Percentiles rank a stretch among this genome's conserved stretches.
These are phyloP conservation scores for Papiliotrema laurentii DNA, from an alignment of 1,284 basidiomycete species.

Conservation along the genomic window DNA sequence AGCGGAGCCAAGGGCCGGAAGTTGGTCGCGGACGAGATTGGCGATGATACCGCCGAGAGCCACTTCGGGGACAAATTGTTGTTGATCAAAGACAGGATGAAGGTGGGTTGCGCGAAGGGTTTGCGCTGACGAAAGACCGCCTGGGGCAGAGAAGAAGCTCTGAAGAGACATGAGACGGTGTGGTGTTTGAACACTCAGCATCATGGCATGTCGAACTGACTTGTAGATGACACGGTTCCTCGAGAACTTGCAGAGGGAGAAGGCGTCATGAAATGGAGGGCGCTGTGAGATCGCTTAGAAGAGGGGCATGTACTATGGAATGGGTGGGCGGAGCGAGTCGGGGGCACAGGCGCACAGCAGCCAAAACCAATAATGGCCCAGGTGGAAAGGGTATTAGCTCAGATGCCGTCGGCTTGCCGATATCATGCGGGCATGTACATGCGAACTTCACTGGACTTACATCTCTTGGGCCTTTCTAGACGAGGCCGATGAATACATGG, in stretches of 20 bases:
- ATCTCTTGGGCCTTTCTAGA: no score
- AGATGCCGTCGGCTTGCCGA: no score
- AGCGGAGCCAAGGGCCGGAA: constrained; percentile 51
- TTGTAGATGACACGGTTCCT: background rate
- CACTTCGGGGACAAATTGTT: constrained; percentile 88
- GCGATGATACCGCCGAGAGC: constrained; percentile 61
- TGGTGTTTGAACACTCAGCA: constrained; percentile 38
- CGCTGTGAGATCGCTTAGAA: no score
- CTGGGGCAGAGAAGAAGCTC: constrained; percentile 63
- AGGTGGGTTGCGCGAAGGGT: constrained; percentile 40
- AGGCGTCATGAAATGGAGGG: no score
- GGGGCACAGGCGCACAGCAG: no score
- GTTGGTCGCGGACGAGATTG: constrained; percentile 50
- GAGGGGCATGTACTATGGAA: no score
- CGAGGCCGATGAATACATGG: no score
- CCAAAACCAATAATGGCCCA: no score
- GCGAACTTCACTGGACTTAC: no score
- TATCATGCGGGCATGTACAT: no score
- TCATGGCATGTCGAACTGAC: background rate
- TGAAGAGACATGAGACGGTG: constrained; percentile 67
- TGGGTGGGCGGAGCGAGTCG: no score
- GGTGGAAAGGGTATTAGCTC: no score
- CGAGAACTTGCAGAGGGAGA: background rate
- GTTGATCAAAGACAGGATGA: constrained; percentile 66
- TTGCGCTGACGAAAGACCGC: constrained; percentile 51